Evolutionary conservation across 768 basidiomycete genomes (phyloP), one percentile per base, ranked within the genome.

Genomic region (Tylopilus sp.): DNA sequence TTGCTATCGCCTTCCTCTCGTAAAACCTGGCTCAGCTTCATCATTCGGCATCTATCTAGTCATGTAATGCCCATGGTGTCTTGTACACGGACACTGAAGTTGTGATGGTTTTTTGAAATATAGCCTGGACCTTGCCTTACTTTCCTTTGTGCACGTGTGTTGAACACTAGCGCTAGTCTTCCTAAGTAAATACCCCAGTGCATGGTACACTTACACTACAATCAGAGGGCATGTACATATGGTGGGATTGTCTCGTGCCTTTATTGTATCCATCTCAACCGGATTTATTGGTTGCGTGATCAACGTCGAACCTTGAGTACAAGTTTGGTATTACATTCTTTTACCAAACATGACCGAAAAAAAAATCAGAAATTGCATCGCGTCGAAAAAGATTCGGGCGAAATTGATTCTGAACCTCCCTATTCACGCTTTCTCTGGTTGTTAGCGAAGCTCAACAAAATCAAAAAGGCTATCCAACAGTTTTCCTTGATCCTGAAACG

Each of bases 1-100:
- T 70, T 33, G 71, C 75, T 4, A 53, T 73, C 22, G 57, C 60
- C 8, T 73, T 73, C 71, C 67, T 75, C 33, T 65, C 74, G 25
- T 75, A 62, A 66, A 57, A 13, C n/a, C 6, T 20, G 3, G 10
- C 23, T 50, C 2, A 17, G 13, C 35, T 33, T 8, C n/a, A 18
- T 12, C 25, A 6, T 6, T 9, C 49, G 31, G 22, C 30, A 36
- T 47, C 33, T 10, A 43, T 54, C 9, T 51, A 36, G 21, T 33
- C 21, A n/a, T 50, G 44, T 42, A 43, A 51, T 40, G 21, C 39
- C 46, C 31, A 8, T 33, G 30, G 30, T 31, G 31, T 33, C 31
- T 33, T 13, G 31, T 33, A 35, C 33, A 31, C 9, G 6, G 31
- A 31, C 31, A 31, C 13, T 12, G 3, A 31, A 3, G 18, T 41